These are phyloP conservation scores for Cytidiella melzeri DNA, from an alignment of 768 basidiomycete genomes.

Conservation along the genomic window DNA sequence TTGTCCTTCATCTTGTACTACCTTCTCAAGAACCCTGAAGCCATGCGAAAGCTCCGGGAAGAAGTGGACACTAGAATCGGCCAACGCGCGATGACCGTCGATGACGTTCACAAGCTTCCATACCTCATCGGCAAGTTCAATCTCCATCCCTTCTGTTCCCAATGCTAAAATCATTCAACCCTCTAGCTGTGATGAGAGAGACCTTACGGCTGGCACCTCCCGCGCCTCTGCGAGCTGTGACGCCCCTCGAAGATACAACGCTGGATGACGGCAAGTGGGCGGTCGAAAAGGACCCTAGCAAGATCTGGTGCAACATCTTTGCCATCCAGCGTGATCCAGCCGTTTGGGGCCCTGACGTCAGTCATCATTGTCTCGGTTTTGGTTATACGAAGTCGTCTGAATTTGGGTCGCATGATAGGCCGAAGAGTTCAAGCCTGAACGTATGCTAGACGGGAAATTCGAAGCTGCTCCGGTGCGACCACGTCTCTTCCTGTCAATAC, in stretches of 20 bases:
- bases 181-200: constrained; percentile 33
- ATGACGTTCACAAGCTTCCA: constrained; percentile 37
- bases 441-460: constrained; percentile 44
- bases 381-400: too few species aligned
- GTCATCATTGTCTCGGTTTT: constrained; percentile 16
- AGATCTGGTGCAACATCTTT: constrained; percentile 24
- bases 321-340: constrained; percentile 34
- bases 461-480: constrained; percentile 36
- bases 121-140: constrained; percentile 32
- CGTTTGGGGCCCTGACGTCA: constrained; percentile 44
- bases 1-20: constrained; percentile 39
- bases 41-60: constrained; percentile 37
- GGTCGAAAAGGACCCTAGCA: constrained; percentile 25
- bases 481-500: too few species aligned
- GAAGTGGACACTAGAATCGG: constrained; percentile 43
- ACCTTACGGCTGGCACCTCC: constrained; percentile 32
- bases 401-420: too few species aligned
- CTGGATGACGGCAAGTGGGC: constrained; percentile 35
- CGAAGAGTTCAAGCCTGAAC: constrained; percentile 38
- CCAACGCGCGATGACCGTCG: constrained; percentile 30
- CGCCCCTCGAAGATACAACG: constrained; percentile 31
- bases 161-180: not conserved
- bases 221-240: constrained; percentile 30
- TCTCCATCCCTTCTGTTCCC: not conserved
- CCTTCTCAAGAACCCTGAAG: constrained; percentile 38